Percentiles rank a stretch among this genome's conserved stretches.
Evolutionary conservation across 2,329 filamentous ascomycete genomes (phyloP).

Genomic region (Neofusicoccum parvum): DNA sequence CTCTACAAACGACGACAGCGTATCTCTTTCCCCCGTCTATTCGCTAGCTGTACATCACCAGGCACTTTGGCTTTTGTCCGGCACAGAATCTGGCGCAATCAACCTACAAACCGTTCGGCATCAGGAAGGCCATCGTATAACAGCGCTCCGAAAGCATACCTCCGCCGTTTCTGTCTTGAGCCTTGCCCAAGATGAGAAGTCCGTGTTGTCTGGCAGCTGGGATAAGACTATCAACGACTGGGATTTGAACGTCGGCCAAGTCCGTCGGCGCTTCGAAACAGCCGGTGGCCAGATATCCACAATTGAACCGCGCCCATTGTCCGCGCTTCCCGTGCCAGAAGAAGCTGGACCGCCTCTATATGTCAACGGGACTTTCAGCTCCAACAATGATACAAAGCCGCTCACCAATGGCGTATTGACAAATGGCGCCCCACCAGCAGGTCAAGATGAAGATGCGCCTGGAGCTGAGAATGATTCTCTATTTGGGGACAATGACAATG

Average conservation of each 20-base stretch:
- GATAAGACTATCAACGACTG: conserved; percentile 93
- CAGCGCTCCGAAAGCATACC: conserved; percentile 77
- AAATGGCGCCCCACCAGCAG: conserved; percentile 37
- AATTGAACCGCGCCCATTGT: conserved; percentile 81
- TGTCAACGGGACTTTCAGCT: conserved; percentile 70
- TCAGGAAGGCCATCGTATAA: conserved; percentile 89
- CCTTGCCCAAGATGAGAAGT: conserved; percentile 81
- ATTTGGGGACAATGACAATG: conserved; percentile 73
- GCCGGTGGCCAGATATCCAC: conserved; percentile 83
- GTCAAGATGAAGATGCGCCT: conserved; percentile 56
- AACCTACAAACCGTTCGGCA: conserved; percentile 92
- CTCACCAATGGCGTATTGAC: conserved; percentile 57
- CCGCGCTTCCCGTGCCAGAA: conserved; percentile 72
- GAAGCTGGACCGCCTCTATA: conserved; percentile 61
- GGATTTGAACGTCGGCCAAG: conserved; percentile 85
- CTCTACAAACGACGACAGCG: conserved; percentile 56
- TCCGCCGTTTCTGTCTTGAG: conserved; percentile 89
- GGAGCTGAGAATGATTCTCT: conserved; percentile 75
- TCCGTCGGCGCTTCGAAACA: conserved; percentile 74
- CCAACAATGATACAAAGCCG: conserved; percentile 68
- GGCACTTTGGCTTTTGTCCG: conserved; percentile 88
- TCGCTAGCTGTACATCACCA: conserved; percentile 88
- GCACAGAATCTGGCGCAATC: conserved; percentile 86
- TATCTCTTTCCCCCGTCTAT: conserved; percentile 82
- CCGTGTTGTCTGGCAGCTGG: conserved; percentile 90